Evolutionary conservation across 2,329 filamentous ascomycete genomes (phyloP), one percentile per base, ranked within the genome.

Genomic region (Thelonectria rubi): DNA sequence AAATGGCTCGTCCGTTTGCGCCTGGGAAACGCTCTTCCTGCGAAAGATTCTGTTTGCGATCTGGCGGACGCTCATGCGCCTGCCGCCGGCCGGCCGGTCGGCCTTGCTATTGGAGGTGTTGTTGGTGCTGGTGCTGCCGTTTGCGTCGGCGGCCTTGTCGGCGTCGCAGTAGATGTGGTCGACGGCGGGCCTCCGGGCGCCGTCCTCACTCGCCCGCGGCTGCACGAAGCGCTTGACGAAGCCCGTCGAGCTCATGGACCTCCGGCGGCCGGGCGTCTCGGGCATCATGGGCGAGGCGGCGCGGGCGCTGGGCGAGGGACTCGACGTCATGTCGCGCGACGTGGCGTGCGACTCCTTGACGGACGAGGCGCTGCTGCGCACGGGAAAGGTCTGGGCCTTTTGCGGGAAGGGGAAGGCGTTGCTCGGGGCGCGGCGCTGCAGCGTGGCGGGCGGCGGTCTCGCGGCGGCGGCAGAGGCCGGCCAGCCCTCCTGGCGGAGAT

Each of bases 401-500:
- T 60, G 56, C n/a, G 63, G 69, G 10, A 59, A 58, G 14, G 63
- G 69, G 11, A 58, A 58, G 32, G 59, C 53, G 20, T 64, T 68
- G 48, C 65, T 69, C 11, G 67, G 54, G 20, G 63, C 67, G 17
- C 74, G 70, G 53, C 70, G 65, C 43, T 72, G 71, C 2, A 69
- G 64, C 14, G 70, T 65, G 5, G 65, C 57, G 14, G 68, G 69
- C 4, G 74, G 63, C 53, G 69, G 59, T 59, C 73, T 76, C 20
- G 73, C 73, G 12, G 71, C 71, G 12, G 71, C 71, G 14, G 69
- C 74, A 3, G 70, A 70, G 3, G 64, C 68, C n/a, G 75, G 75
- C 75, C 76, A 78, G 20, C 74, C 77, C 21, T 69, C 71, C 42
- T 77, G 74, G 26, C 76, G 68, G 18, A 79, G 72, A 47, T 73